Evolutionary conservation across 805 yeast genomes (phyloP), one percentile per base, ranked within the genome.

Genomic region (Saccharomycopsis vini): DNA sequence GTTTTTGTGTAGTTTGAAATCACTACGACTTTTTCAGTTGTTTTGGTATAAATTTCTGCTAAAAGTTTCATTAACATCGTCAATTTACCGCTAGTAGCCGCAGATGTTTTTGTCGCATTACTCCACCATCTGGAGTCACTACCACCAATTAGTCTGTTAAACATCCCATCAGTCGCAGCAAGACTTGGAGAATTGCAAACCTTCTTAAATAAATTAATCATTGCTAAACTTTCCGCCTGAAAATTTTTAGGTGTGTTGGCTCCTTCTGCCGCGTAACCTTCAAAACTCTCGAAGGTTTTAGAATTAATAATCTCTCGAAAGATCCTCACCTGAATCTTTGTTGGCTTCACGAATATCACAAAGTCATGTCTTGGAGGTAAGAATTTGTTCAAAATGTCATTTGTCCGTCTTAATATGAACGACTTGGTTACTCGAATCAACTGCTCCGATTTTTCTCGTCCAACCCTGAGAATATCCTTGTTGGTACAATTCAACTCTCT

Each of bases 1-100:
- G 95, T 87, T 54, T 84, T 81, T 0, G 97, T 90, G 50, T 79
- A 89, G 50, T 90, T 87, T 0, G 96, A 88, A 1, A 89, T 83
- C 21, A 90, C 61, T 1, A 90, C 96, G 2, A 81, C 76, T 57
- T 89, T 90, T 55, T 90, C 97, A 5, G 68, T 63, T 1, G 70
- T 60, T 3, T 55, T 51, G 2, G 54, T 46, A 22, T 59, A 58
- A 2, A 86, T 68, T 36, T 72, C 72, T 2, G 65, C 58, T 3
- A 92, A 51, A 7, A 89, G 57, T 2, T 73, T 69, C 28, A 77
- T 67, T 5, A 90, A 61, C 0, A 81, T 66, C 35, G 65, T 63
- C 21, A 88, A 63, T 56, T 90, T 90, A 2, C 95, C 95, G 47
- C 79, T 65, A 34, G 52, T 54, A 1, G 56, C 3, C 55, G 49